Percentiles rank a stretch among this genome's conserved stretches.
These are phyloP conservation scores for Lasiodiplodia gonubiensis DNA, from an alignment of 2,329 filamentous ascomycete species.

Conservation along the genomic window DNA sequence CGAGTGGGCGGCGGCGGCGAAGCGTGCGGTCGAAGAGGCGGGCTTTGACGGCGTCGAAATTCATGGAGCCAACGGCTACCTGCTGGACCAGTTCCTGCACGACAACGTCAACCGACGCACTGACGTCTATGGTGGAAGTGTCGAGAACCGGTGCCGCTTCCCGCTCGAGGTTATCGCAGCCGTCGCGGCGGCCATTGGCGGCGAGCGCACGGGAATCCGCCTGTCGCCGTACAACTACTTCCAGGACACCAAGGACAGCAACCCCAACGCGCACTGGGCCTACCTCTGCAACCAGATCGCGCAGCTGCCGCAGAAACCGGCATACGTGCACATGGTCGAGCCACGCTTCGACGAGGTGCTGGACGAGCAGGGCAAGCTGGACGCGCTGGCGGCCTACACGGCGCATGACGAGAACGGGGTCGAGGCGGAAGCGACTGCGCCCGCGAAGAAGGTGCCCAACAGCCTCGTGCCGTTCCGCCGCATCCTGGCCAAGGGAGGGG, in stretches of 20 bases:
- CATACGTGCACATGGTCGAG: constrained; percentile 47
- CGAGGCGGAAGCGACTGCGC: constrained; percentile 40
- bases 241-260: constrained; percentile 50
- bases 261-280: constrained; percentile 54
- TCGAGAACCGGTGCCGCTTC: constrained; percentile 41
- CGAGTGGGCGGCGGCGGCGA: constrained; percentile 48
- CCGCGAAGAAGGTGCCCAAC: constrained; percentile 35
- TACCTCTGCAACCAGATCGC: constrained; percentile 52
- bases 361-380: constrained; percentile 45
- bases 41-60: constrained; percentile 51
- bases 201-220: constrained; percentile 33
- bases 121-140: constrained; percentile 42
- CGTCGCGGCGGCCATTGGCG: constrained; percentile 35
- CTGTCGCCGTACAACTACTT: constrained; percentile 45
- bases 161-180: constrained; percentile 41
- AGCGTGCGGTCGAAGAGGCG: constrained; percentile 42
- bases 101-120: constrained; percentile 44
- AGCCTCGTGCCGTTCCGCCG: constrained; percentile 38
- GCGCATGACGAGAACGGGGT: constrained; percentile 30
- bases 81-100: constrained; percentile 70
- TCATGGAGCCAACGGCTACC: constrained; percentile 60
- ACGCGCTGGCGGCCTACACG: constrained; percentile 47
- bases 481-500: constrained; percentile 39
- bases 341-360: constrained; percentile 47
- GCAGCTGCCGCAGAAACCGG: constrained; percentile 37